Evolutionary conservation across 1,284 basidiomycete genomes (phyloP).

Genomic region (Leccinum insolens): DNA sequence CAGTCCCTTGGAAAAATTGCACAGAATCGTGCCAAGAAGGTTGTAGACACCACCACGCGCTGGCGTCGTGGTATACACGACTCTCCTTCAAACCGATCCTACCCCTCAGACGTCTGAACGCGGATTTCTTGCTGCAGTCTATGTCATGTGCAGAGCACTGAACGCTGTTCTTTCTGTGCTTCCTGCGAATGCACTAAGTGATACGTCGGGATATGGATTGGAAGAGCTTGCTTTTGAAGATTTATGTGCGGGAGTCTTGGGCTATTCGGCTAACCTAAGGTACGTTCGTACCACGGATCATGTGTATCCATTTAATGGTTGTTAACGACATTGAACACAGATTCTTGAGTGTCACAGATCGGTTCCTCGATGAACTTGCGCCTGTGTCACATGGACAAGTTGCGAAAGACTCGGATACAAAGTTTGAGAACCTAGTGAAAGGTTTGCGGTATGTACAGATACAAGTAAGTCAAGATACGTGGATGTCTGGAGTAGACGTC

Average conservation of each 20-base stretch:
- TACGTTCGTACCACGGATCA: conserved; percentile 29
- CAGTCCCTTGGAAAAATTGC: conserved; percentile 86
- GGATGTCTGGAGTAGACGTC: conserved; percentile 4
- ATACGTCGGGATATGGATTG: conserved; percentile 74
- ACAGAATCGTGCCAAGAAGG: conserved; percentile 80
- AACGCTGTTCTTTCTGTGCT: conserved; percentile 76
- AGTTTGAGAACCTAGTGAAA: conserved; percentile 81
- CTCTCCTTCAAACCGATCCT: conserved; percentile 51
- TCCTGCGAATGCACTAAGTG: conserved; percentile 76
- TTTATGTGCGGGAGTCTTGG: conserved; percentile 80
- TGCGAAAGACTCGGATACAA: conserved; percentile 77
- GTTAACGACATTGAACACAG: conserved; percentile 39
- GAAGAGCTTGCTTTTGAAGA: conserved; percentile 89
- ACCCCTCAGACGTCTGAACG: conserved; percentile 56
- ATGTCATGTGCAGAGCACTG: conserved; percentile 86
- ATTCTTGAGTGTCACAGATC: conserved; percentile 86
- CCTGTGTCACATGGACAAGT: conserved; percentile 76
- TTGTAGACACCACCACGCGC: conserved; percentile 85
- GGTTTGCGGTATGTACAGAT: conserved; percentile 82
- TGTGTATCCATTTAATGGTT: background rate
- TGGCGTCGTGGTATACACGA: conserved; percentile 85
- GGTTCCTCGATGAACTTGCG: conserved; percentile 78
- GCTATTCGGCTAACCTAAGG: conserved; percentile 80
- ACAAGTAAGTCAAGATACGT: conserved; percentile 53
- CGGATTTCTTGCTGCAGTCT: conserved; percentile 81